Base-by-base conservation (phyloP, 1,284 basidiomycete genomes). In the Trichosporon coremiiforme region DNA sequence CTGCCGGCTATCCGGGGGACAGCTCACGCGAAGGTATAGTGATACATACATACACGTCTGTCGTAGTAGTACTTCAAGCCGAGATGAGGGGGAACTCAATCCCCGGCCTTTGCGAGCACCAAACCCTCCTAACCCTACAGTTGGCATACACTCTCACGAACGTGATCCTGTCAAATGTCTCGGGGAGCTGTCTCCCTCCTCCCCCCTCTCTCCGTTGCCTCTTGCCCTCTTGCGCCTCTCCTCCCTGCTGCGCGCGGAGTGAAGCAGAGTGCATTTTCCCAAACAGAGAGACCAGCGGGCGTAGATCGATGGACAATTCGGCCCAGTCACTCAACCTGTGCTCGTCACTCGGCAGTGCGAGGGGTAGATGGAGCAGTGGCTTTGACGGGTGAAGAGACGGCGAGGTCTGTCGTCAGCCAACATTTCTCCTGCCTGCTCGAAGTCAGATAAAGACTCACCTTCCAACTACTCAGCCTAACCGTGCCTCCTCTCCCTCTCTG, bases 401-500 rank as follows among this genome's bases (percentile, higher is more conserved):
- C 57, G 85, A 79, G 79, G 87, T 89, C 91, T 91, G 80, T 10
- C 71, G 71, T 70, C 71, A 68, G 22, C 17, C n/a, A n/a, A n/a
- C n/a, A n/a, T n/a, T n/a, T n/a, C n/a, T n/a, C n/a, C n/a, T n/a
- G n/a, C n/a, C n/a, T n/a, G n/a, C n/a, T n/a, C n/a, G 41, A 45
- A n/a, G n/a, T n/a, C 15, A 33, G 36, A 60, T 31, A 38, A 80
- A n/a, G n/a, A n/a, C 80, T 80, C 78, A 92, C 91, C 89, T 93
- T 91, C 77, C 93, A 94, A 12, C 90, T 93, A 25, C 92, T 93
- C 71, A 89, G 86, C 31, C 92, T 85, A 29, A 93, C 78, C 38
- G 87, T 80, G 0, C 91, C 92, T 70, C 85, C 85, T 71, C 86
- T 84, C 7, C 89, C 89, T 6, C 80, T 78, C 64, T 85, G 84